Percentiles rank a stretch among this genome's conserved stretches.
Conservation (phyloP, 2,329 filamentous ascomycete genomes). For the Claviceps lovelessii region DNA sequence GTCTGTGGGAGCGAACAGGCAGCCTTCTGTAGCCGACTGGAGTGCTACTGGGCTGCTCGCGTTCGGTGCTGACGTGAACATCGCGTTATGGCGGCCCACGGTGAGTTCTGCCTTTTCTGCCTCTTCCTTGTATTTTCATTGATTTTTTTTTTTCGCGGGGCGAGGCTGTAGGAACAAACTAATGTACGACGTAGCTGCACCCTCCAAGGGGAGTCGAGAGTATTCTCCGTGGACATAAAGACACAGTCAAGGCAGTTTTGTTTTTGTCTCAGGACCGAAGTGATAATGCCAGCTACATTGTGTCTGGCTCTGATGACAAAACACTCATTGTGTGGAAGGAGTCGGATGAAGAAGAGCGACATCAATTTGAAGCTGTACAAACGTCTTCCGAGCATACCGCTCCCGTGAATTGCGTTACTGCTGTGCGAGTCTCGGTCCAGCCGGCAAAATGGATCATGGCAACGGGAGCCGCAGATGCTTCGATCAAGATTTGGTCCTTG, state of each 20-base stretch:
- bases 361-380: slow-evolving; percentile 29
- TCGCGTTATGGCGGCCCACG: slow-evolving; percentile 74
- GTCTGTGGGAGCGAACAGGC: slow-evolving; percentile 75
- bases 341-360: slow-evolving; percentile 11
- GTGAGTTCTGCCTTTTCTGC: slow-evolving; percentile 33
- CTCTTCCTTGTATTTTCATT: no score
- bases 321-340: slow-evolving; percentile 62
- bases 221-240: slow-evolving; percentile 63
- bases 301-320: slow-evolving; percentile 74
- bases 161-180: not conserved
- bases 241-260: slow-evolving; percentile 68
- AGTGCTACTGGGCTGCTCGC: slow-evolving; percentile 58
- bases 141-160: not conserved
- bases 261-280: slow-evolving; percentile 46
- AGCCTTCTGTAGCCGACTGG: slow-evolving; percentile 87
- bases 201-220: slow-evolving; percentile 42
- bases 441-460: slow-evolving; percentile 40
- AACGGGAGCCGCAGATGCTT: slow-evolving; percentile 70
- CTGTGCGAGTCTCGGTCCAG: slow-evolving; percentile 18
- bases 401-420: slow-evolving; percentile 56
- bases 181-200: slow-evolving; percentile 16
- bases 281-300: slow-evolving; percentile 40
- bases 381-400: slow-evolving; percentile 51
- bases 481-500: slow-evolving; percentile 56
- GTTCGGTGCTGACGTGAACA: slow-evolving; percentile 77